Evolutionary conservation across 768 basidiomycete species (phyloP), one percentile per base, ranked within the genome.

Genomic region (Hydnomerulius pinastri): DNA sequence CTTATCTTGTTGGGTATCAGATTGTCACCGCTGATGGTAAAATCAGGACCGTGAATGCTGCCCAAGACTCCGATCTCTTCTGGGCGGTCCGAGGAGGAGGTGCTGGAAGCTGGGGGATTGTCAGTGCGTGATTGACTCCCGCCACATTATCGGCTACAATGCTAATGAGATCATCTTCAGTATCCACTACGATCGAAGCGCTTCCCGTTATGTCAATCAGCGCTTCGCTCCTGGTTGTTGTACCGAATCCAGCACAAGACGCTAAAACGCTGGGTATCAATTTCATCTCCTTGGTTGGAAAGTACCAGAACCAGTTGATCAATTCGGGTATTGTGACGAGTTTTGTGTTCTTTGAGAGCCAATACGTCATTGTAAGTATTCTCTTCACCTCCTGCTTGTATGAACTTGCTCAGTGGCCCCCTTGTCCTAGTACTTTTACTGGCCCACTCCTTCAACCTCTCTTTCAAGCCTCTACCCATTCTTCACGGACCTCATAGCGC

Each of bases 71-170:
- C 6, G 77, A 81, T 44, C 67, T 82, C 0, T 81, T 78, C 60
- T 82, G 77, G 75, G 81, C 81, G 0, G 55, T 81, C 20, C 69
- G 80, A 33, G 80, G 79, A 0, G 77, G 74, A 3, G 80, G 80
- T 3, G 78, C 76, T 1, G 74, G 77, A 15, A 79, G 72, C 11
- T 81, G 66, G 54, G 80, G 76, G 18, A 68, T 80, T 36, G 66
- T 80, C 20, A 71, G 59, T 61, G 20, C 2, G 59, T 61, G n/a
- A n/a, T n/a, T n/a, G n/a, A n/a, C n/a, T n/a, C n/a, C n/a, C n/a
- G n/a, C n/a, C n/a, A n/a, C n/a, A n/a, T n/a, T n/a, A n/a, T n/a
- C n/a, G n/a, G n/a, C n/a, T n/a, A n/a, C n/a, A n/a, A n/a, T n/a
- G n/a, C n/a, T n/a, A n/a, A n/a, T n/a, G n/a, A n/a, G n/a, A n/a